Percentiles rank a stretch among this genome's conserved stretches.
phyloP scores from a whole-genome alignment of 148 eudicot species.

The Nepenthes gracilis region DNA sequence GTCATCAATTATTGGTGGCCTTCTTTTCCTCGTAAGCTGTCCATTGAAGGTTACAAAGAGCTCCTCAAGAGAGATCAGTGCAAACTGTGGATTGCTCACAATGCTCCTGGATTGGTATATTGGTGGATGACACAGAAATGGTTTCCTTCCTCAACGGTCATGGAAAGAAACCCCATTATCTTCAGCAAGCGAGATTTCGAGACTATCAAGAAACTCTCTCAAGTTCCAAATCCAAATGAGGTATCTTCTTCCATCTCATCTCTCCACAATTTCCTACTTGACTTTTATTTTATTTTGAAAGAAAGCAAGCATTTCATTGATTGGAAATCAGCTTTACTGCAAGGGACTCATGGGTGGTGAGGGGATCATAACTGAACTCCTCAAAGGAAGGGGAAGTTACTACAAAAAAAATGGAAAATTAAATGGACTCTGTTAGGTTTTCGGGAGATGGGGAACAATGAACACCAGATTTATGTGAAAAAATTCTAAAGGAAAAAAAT shows the following conservation, averaged over 20 bases:
- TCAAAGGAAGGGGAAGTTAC: too few relatives aligned
- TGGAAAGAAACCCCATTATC: slow-evolving; percentile 16
- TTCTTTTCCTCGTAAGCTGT: slow-evolving; percentile 12
- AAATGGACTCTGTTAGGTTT: too few relatives aligned
- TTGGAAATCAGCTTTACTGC: neutral
- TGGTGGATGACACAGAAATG: slow-evolving; percentile 23
- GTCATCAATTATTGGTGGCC: slow-evolving; percentile 31
- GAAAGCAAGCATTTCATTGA: neutral
- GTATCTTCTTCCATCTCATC: neutral
- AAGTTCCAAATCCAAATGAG: slow-evolving; percentile 11
- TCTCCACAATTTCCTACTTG: neutral
- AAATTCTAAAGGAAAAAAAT: too few relatives aligned
- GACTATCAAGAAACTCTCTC: slow-evolving; percentile 4
- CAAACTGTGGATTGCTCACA: slow-evolving; percentile 11
- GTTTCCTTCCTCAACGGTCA: slow-evolving; percentile 13
- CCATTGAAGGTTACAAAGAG: slow-evolving; percentile 7
- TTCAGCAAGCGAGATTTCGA: slow-evolving; percentile 14
- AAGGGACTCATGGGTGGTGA: too few relatives aligned
- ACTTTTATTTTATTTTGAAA: neutral
- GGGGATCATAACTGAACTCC: too few relatives aligned
- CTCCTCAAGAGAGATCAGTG: slow-evolving; percentile 13
- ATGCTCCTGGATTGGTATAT: slow-evolving; percentile 12
- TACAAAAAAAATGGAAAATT: too few relatives aligned
- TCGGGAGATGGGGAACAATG: too few relatives aligned
- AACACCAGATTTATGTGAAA: too few relatives aligned